These are phyloP conservation scores for Flaveria ramosissima DNA, from an alignment of 129 eudicot species.

Conservation along the genomic window DNA sequence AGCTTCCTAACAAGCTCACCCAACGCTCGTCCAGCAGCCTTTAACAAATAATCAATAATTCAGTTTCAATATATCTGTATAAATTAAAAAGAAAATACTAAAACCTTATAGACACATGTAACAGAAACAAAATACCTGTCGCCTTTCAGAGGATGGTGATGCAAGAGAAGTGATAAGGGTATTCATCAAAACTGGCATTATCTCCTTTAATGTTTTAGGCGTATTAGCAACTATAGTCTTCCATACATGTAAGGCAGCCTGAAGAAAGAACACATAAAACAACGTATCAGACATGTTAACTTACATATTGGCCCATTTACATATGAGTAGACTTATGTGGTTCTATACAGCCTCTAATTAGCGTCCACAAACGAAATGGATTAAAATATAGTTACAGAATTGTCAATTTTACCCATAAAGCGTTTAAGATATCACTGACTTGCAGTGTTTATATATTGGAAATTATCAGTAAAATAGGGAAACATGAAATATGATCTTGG, in stretches of 20 bases:
- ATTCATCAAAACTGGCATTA: conserved; percentile 96
- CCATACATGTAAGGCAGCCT: conserved; percentile 99
- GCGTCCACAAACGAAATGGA: not conserved
- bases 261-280: conserved; percentile 18
- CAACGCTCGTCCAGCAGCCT: conserved; percentile 96
- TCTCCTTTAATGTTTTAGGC: conserved; percentile 96
- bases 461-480: not conserved
- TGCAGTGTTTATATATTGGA: not conserved
- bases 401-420: not conserved
- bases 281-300: not conserved
- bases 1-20: conserved; percentile 99
- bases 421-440: not conserved
- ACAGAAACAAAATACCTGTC: conserved; percentile 70
- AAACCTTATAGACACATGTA: not conserved
- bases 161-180: conserved; percentile 88
- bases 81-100: not conserved
- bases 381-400: not conserved
- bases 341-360: not conserved
- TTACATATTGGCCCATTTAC: not conserved
- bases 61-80: conserved; percentile 19
- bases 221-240: conserved; percentile 97
- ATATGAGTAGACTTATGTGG: not conserved
- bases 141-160: conserved; percentile 93
- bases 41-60: conserved; percentile 19
- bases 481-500: not conserved